Evolutionary conservation across 768 basidiomycete species (phyloP), one percentile per base, ranked within the genome.

Genomic region (Phlegmacium glaucopus): DNA sequence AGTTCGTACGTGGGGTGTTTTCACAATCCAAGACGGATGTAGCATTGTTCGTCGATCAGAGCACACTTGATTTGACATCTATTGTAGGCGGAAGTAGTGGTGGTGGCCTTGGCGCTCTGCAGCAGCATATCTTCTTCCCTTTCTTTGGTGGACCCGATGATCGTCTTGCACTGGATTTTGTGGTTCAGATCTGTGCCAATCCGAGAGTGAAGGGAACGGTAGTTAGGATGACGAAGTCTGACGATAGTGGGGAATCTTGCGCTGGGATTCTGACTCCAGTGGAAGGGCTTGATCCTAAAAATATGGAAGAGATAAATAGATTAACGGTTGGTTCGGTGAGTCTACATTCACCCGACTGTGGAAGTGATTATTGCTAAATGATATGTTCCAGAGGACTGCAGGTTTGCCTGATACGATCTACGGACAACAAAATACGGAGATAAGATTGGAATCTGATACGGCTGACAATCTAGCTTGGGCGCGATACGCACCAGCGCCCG

Each of bases 121-220:
- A 57, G 8, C 76, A 83, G 58, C 88, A 91, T 59, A 55, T 97
- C 11, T 88, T 92, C 67, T 58, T 96, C 10, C 89, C 92, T 0
- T 97, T 97, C 78, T 89, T 92, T 62, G 95, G 95, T 17, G 95
- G 95, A 0, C 87, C 92, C 0, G 95, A 98, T 63, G 94, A 96
- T 61, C 76, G 95, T 3, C 73, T 93, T 13, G 90, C 92, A 0
- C 69, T 98, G 29, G 82, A 87, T 26, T 82, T 97, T 55, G 86
- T 90, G 17, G 78, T 87, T 11, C 94, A 94, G 65, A 69, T 96
- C 25, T 94, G 90, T 62, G 70, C 76, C 48, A 86, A 85, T 53
- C 71, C 78, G 10, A 71, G 69, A 46, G 75, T 89, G 10, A 78
- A 70, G 8, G 95, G 91, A 9, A 92, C 88, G 1, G 81, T 94